Percentiles rank a stretch among this genome's conserved stretches.
phyloP scores from a whole-genome alignment of 805 yeast species.

The Pichia exigua region DNA sequence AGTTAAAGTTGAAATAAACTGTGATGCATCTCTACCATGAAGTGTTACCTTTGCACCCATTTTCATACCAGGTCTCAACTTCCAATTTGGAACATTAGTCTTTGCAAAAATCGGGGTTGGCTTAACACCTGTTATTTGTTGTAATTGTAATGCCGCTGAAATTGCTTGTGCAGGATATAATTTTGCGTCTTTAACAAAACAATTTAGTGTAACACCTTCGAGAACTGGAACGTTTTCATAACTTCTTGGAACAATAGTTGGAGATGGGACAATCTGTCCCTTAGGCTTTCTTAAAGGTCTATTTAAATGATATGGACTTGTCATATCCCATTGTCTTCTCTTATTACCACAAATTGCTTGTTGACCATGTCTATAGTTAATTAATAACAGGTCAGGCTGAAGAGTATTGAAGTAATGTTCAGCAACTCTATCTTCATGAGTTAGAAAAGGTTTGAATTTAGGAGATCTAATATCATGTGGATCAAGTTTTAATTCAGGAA shows the following conservation, averaged over 20 bases:
- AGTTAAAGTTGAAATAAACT: constrained; percentile 76
- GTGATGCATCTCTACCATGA: constrained; percentile 74
- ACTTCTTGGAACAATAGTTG: constrained; percentile 62
- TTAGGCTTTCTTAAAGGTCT: constrained; percentile 70
- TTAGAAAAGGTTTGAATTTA: constrained; percentile 62
- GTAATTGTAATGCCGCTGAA: constrained; percentile 70
- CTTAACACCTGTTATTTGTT: constrained; percentile 90
- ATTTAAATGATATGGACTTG: constrained; percentile 82
- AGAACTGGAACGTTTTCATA: constrained; percentile 66
- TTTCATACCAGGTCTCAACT: constrained; percentile 75
- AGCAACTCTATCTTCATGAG: constrained; percentile 70
- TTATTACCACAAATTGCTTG: constrained; percentile 53
- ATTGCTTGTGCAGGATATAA: constrained; percentile 66
- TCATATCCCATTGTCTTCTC: constrained; percentile 76
- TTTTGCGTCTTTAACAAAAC: constrained; percentile 68
- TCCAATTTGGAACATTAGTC: constrained; percentile 79
- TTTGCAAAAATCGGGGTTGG: constrained; percentile 67
- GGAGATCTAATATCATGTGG: constrained; percentile 76
- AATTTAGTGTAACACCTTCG: constrained; percentile 59
- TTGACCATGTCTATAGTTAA: constrained; percentile 65
- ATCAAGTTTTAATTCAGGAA: constrained; percentile 56
- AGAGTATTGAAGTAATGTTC: constrained; percentile 73
- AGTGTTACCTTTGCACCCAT: constrained; percentile 85
- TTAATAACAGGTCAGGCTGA: constrained; percentile 68
- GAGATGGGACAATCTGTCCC: constrained; percentile 68